phyloP scores from a whole-genome alignment of 192 early-diverging fungal genomes.

The Phlyctochytrium bullatum region DNA sequence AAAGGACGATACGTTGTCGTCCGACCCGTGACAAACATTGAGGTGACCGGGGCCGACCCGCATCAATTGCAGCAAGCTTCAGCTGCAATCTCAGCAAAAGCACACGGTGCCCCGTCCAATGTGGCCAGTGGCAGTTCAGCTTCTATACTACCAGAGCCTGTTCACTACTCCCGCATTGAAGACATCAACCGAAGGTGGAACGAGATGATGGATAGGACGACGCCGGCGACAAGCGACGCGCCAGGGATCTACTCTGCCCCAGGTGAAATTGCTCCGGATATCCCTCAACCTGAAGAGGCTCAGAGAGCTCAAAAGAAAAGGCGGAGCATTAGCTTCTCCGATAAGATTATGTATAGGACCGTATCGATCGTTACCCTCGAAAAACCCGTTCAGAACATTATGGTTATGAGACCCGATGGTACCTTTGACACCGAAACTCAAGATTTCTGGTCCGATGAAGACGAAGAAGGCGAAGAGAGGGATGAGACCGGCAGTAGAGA shows the following conservation, averaged over 20 bases:
- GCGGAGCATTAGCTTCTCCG: background rate
- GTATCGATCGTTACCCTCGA: slow-evolving; percentile 6
- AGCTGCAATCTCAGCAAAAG: background rate
- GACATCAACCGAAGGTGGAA: slow-evolving; percentile 4
- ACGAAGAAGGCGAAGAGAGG: background rate
- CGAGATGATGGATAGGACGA: background rate
- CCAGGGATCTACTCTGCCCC: background rate
- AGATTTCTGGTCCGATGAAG: slow-evolving; percentile 5
- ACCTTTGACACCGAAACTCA: background rate
- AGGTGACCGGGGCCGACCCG: no score
- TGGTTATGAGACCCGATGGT: background rate
- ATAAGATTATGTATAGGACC: background rate
- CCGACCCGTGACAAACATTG: background rate
- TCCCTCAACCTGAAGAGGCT: background rate
- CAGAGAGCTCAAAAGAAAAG: background rate
- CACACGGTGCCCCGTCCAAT: background rate
- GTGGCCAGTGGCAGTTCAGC: no score
- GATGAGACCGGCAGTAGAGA: background rate
- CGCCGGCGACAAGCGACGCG: slow-evolving; percentile 1
- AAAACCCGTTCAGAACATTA: background rate
- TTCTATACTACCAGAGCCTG: no score
- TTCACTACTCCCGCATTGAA: background rate
- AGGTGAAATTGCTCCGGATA: background rate
- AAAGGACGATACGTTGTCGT: slow-evolving; percentile 2
- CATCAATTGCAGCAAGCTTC: no score